Conservation (phyloP, 2,329 filamentous ascomycete species). For the Pseudonectria foliicola region DNA sequence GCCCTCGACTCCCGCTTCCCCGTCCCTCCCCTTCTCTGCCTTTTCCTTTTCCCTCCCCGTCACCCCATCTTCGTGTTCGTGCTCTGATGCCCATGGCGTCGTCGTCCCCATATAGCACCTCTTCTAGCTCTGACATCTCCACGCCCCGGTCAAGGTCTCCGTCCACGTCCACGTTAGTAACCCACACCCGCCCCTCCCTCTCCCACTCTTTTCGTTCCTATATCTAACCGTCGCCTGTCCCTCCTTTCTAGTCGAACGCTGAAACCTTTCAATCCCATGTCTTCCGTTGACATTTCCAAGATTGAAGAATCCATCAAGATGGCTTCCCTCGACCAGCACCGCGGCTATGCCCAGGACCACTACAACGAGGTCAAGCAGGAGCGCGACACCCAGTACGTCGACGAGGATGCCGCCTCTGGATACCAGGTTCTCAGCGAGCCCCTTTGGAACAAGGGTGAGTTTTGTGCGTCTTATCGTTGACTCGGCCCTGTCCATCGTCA, state of each 20-base stretch:
- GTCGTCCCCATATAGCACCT: slow-evolving; percentile 34
- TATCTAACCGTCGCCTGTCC: slow-evolving; percentile 45
- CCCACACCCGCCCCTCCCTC: slow-evolving; percentile 41
- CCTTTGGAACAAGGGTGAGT: slow-evolving; percentile 58
- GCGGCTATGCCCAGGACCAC: slow-evolving; percentile 52
- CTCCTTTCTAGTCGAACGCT: slow-evolving; percentile 41
- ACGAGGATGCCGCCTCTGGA: slow-evolving; percentile 45
- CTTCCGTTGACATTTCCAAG: slow-evolving; percentile 47
- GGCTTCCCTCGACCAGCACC: slow-evolving; percentile 51
- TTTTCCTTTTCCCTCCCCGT: slow-evolving; percentile 14
- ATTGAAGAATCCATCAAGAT: slow-evolving; percentile 56
- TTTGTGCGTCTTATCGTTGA: slow-evolving; percentile 2
- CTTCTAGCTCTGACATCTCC: slow-evolving; percentile 42
- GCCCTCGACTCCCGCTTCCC: slow-evolving; percentile 18
- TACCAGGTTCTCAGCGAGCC: slow-evolving; percentile 57
- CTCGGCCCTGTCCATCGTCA: slow-evolving; percentile 8
- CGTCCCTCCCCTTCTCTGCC: slow-evolving; percentile 19
- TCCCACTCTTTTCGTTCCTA: slow-evolving; percentile 30
- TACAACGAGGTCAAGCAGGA: slow-evolving; percentile 50
- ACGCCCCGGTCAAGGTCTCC: slow-evolving; percentile 49
- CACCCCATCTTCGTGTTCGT: slow-evolving; percentile 16
- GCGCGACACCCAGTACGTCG: slow-evolving; percentile 45
- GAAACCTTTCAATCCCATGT: slow-evolving; percentile 48
- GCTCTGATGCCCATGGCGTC: slow-evolving; percentile 24
- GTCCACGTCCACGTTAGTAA: slow-evolving; percentile 40